Conservation (phyloP, 257 asterid species). For the Plantago elongata region DNA sequence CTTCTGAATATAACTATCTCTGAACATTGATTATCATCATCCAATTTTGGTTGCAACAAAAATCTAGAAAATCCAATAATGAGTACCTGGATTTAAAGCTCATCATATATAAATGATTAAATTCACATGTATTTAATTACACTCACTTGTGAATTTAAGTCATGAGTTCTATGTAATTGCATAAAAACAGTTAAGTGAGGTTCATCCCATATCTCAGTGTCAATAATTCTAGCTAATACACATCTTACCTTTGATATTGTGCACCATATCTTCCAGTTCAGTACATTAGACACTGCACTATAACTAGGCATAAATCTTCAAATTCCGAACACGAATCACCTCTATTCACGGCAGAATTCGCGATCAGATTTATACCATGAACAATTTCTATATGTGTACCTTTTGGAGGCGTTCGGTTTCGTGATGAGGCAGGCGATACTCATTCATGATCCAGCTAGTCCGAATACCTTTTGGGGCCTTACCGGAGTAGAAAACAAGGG, state of each 20-base stretch:
- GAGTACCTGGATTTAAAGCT: neutral
- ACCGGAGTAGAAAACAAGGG: conserved; percentile 96
- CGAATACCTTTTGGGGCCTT: conserved; percentile 96
- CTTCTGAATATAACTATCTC: neutral
- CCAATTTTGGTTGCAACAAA: neutral
- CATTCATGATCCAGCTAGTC: conserved; percentile 96
- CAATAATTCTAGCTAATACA: too few relatives aligned
- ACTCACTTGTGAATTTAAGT: neutral
- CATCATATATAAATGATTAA: conserved; percentile 4
- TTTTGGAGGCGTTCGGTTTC: conserved; percentile 82
- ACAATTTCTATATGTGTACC: conserved; percentile 30
- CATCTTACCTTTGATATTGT: too few relatives aligned
- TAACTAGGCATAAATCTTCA: too few relatives aligned
- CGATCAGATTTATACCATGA: too few relatives aligned
- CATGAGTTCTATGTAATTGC: neutral
- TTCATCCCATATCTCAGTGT: conserved; percentile 4
- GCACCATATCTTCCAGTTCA: too few relatives aligned
- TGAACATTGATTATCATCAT: neutral
- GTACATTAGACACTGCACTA: too few relatives aligned
- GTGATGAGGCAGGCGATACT: conserved; percentile 83
- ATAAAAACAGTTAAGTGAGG: neutral
- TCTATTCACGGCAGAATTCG: too few relatives aligned
- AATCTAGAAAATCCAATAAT: neutral
- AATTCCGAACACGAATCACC: too few relatives aligned
- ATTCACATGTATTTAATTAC: neutral